A percentile compares a stretch with the other conserved stretches of the same genome.
Conservation (phyloP, 495 filamentous ascomycete genomes). For the Aspergillus nidulans region DNA sequence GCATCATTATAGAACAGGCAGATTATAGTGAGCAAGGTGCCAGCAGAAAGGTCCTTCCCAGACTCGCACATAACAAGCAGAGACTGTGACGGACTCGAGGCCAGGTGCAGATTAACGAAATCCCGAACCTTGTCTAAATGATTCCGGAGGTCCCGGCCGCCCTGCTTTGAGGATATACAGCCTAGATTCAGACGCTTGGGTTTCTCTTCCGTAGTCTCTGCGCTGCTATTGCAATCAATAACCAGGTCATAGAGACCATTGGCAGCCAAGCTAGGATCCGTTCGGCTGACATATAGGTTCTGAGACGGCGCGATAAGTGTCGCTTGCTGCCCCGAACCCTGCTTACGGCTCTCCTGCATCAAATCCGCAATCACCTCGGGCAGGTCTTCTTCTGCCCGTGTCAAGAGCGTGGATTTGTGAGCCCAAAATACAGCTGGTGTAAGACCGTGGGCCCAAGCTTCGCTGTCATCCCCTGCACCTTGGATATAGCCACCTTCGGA, state of each 20-base stretch:
- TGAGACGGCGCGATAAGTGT: slow-evolving; percentile 33
- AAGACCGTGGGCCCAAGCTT: slow-evolving; percentile 79
- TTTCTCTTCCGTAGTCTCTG: slow-evolving; percentile 29
- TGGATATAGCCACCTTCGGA: slow-evolving; percentile 81
- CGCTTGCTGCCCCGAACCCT: slow-evolving; percentile 18
- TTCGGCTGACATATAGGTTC: slow-evolving; percentile 37
- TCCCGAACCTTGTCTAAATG: slow-evolving; percentile 51
- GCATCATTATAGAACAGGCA: slow-evolving; percentile 59
- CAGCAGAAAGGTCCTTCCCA: slow-evolving; percentile 62
- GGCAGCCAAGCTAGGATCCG: slow-evolving; percentile 12
- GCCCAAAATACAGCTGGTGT: slow-evolving; percentile 77
- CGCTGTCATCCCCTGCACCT: slow-evolving; percentile 88
- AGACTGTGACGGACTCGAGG: slow-evolving; percentile 24
- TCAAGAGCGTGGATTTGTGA: slow-evolving; percentile 51
- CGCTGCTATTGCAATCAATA: slow-evolving; percentile 38
- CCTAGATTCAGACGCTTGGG: slow-evolving; percentile 55
- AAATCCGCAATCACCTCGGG: slow-evolving; percentile 57
- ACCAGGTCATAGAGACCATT: slow-evolving; percentile 37
- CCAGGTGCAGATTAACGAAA: slow-evolving; percentile 41
- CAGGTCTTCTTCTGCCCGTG: slow-evolving; percentile 59
- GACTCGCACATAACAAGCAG: slow-evolving; percentile 57
- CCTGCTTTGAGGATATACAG: slow-evolving; percentile 62
- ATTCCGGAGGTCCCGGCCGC: slow-evolving; percentile 67
- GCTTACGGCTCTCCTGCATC: slow-evolving; percentile 32
- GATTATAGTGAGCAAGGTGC: slow-evolving; percentile 57